phyloP scores from a whole-genome alignment of 768 basidiomycete species.

The Leccinum barrowsii region DNA sequence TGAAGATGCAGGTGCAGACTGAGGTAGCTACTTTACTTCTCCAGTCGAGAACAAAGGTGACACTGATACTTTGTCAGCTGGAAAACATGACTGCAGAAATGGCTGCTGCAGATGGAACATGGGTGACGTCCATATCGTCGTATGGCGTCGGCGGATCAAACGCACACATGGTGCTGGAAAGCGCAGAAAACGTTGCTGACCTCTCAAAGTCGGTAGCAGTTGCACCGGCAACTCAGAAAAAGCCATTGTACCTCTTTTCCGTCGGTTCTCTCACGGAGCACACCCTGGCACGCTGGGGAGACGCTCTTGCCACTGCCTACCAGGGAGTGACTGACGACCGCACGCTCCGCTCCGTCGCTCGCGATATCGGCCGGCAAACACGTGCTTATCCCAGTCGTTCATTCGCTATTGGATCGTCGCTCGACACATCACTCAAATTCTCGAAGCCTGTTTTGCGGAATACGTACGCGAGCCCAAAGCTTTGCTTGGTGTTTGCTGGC shows the following conservation, averaged over 20 bases:
- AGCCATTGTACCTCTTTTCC: conserved; percentile 25
- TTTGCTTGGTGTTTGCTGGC: conserved; percentile 35
- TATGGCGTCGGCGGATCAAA: conserved; percentile 36
- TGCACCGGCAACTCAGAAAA: conserved; percentile 1
- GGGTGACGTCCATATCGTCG: conserved; percentile 32
- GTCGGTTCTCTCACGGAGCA: conserved; percentile 28
- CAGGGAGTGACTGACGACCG: conserved; percentile 18
- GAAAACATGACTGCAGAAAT: conserved; percentile 27
- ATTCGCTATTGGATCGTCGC: conserved; percentile 23
- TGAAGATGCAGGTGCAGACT: conserved; percentile 27
- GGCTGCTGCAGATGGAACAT: conserved; percentile 27
- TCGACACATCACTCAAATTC: conserved; percentile 25
- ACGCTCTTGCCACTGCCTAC: conserved; percentile 16
- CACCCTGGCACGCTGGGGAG: conserved; percentile 24
- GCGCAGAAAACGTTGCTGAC: conserved; percentile 15
- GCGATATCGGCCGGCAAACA: conserved; percentile 27
- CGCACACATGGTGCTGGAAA: conserved; percentile 32
- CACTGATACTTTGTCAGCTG: not conserved
- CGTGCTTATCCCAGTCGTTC: conserved; percentile 28
- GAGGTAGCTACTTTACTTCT: conserved; percentile 6
- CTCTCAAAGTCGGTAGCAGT: conserved; percentile 5
- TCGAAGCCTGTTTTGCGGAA: conserved; percentile 29
- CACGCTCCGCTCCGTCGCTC: conserved; percentile 25
- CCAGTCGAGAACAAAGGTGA: not conserved
- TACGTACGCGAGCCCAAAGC: conserved; percentile 23